Conservation (phyloP, 257 asterid genomes). For the Solanum habrochaites region DNA sequence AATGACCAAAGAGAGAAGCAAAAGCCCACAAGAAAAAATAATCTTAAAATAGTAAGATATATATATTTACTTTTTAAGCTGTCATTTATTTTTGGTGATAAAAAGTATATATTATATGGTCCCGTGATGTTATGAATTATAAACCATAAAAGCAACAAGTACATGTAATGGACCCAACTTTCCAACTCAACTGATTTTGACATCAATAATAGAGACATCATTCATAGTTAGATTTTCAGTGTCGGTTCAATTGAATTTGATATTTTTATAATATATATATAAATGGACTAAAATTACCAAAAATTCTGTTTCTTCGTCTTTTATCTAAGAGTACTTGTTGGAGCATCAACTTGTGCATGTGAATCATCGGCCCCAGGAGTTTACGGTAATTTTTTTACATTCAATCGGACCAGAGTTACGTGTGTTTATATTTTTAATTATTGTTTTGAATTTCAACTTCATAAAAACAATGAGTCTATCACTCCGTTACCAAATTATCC, state of each 20-base stretch:
- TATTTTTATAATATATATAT: neutral
- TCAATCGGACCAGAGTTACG: too few species aligned
- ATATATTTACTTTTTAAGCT: neutral
- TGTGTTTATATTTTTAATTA: neutral
- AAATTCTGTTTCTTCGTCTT: neutral
- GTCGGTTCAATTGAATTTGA: neutral
- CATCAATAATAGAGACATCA: neutral
- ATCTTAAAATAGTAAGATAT: neutral
- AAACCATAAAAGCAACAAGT: neutral
- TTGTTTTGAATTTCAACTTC: neutral
- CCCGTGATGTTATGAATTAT: neutral
- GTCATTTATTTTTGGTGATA: neutral
- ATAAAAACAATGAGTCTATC: neutral
- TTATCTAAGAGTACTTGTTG: neutral
- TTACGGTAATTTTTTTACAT: too few species aligned
- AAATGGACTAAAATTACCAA: neutral
- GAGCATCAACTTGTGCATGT: neutral
- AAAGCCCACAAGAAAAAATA: neutral
- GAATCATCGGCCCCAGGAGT: too few species aligned
- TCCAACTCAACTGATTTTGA: conserved; percentile 7
- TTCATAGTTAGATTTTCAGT: neutral
- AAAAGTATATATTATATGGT: neutral
- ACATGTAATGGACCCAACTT: conserved; percentile 3
- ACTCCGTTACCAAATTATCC: neutral
- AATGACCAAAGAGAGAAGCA: neutral